Evolutionary conservation across 2,329 filamentous ascomycete species (phyloP).

Genomic region (Camptophora hylomeconis): DNA sequence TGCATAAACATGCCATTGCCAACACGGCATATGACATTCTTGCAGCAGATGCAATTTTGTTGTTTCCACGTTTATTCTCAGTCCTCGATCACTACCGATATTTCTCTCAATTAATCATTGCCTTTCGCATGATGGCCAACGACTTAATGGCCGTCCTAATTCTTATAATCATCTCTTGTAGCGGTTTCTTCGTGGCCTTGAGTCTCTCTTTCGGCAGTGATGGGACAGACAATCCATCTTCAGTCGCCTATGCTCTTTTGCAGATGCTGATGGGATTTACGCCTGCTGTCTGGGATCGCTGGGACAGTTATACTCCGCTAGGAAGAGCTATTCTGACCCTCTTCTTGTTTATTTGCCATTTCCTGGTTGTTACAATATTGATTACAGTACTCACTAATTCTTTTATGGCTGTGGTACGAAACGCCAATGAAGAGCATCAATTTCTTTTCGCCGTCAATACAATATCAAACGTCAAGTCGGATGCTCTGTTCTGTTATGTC

Average conservation of each 20-base stretch:
- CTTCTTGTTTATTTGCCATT: constrained; percentile 90
- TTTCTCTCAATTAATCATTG: constrained; percentile 87
- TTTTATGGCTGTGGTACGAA: constrained; percentile 88
- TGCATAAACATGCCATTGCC: constrained; percentile 51
- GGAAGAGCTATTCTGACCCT: constrained; percentile 64
- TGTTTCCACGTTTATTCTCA: constrained; percentile 84
- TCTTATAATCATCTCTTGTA: constrained; percentile 75
- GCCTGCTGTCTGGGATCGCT: constrained; percentile 82
- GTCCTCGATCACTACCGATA: constrained; percentile 91
- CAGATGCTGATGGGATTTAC: constrained; percentile 95
- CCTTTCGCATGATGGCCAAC: constrained; percentile 85
- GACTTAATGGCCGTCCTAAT: constrained; percentile 77
- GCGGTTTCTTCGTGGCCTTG: constrained; percentile 92
- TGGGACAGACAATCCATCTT: constrained; percentile 51
- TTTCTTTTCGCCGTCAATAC: constrained; percentile 95
- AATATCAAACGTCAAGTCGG: constrained; percentile 97
- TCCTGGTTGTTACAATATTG: constrained; percentile 83
- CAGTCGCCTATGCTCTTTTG: constrained; percentile 81
- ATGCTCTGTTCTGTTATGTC: constrained; percentile 86
- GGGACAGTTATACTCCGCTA: constrained; percentile 68
- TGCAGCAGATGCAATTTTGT: constrained; percentile 74
- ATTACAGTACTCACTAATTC: constrained; percentile 95
- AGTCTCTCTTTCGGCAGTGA: constrained; percentile 63
- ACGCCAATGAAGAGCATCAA: constrained; percentile 81
- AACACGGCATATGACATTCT: constrained; percentile 88